Base-by-base conservation (phyloP, 164 flowering plant species). In the Vitis amurensis region DNA sequence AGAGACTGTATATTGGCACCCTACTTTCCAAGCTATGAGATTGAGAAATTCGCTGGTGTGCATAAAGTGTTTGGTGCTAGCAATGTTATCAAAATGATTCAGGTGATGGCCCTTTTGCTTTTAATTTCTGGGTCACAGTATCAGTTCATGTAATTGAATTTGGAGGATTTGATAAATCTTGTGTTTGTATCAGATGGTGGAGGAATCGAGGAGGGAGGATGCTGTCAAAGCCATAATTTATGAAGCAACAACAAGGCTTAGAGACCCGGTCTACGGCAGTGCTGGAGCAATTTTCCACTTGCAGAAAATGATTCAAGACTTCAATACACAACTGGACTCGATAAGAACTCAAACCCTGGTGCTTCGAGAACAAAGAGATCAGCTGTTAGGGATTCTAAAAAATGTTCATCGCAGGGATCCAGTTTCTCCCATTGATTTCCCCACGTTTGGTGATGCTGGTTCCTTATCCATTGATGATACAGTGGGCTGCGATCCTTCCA, bases 51-150 rank as follows among this genome's bases (percentile, higher is more conserved):
- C 37, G 81, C 77, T 3, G 50, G 63, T 10, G 88, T 83, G 12
- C 90, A 86, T 47, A 81, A 67, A 65, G 84, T 86, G 3, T 86
- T 81, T 56, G 87, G 89, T n/a, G 86, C 89, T 9, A 86, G 90
- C 79, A 86, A 86, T 62, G 83, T 83, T 7, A 52, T 68, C 68
- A 84, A 84, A 71, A 75, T 82, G 82, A 80, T 86, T n/a, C 82
- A 77, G 84, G 89, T 82, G 56, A 17, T 23, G 27, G 11, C 9
- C 4, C 9, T 31, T 37, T 37, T 37, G 4, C 44, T 6, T 37
- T 37, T 3, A 37, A 37, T 37, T 37, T 37, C 44, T 37, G 27
- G 27, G 44, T 37, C 44, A 37, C 7, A 37, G 44, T 37, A 37
- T 37, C 44, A 4, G 27, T 23, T 23, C 27, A 37, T 37, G 44